Base-by-base conservation (phyloP, 2,329 filamentous ascomycete genomes). In the Keithomyces neogunnii region DNA sequence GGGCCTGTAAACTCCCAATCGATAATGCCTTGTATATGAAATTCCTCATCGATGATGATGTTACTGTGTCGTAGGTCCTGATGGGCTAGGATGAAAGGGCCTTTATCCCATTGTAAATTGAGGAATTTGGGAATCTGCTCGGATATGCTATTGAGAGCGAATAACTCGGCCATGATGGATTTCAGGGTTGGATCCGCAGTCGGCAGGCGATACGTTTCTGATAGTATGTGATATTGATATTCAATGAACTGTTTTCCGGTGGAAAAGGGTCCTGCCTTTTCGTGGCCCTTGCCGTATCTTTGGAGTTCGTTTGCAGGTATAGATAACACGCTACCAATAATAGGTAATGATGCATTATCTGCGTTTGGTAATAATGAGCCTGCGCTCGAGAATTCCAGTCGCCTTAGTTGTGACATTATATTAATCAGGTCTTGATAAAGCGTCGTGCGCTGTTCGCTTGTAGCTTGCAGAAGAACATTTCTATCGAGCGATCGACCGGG, bases 371-470 rank as follows among this genome's bases (percentile, higher is more conserved):
- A 56, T 10, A 64, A 45, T 9, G 59, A 63, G 36, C 62, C 61
- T 28, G 54, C 55, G 2, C 10, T 39, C 13, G 54, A 48, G 44
- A 64, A 63, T 39, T 56, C 54, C 2, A 59, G 57, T 31, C 47
- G 38, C 10, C 57, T 47, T 19, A 63, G 55, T 47, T 64, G 48
- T 4, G 55, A 51, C 8, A 63, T 48, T 31, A 63, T 55, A 46
- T 60, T 58, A 26, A 62, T 55, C 8, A 62, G 50, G 38, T 61
- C 52, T 39, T 31, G 55, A 51, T 55, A 62, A 48, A 64, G 56
- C 10, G 35, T 32, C 29, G 32, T 52, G 38, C 55, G 39, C 13
- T 53, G 46, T 29, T 53, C 48, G 42, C 54, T 44, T 13, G 43
- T 35, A 5, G 50, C 45, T 26, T 51, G 30, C 8, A 52, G 26